Base-by-base conservation (phyloP, 2,329 filamentous ascomycete genomes). In the Aspergillus brasiliensis region DNA sequence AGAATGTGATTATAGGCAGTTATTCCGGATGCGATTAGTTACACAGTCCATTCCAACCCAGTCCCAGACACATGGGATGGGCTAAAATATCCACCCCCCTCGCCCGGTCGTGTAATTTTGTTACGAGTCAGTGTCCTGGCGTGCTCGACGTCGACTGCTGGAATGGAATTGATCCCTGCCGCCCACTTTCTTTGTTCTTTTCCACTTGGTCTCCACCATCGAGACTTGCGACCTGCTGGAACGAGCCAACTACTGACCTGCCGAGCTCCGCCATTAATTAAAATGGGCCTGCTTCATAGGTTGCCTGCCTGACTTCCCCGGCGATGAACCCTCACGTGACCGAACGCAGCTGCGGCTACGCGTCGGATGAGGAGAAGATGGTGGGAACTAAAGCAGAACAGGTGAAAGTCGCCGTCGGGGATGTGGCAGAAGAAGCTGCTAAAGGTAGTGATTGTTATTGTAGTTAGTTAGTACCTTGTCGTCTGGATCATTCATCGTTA, bases 271-370 rank as follows among this genome's bases (percentile, higher is more conserved):
- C 25, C 52, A 34, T 55, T 34, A 27, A 42, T 54, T 15, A 28
- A 55, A 55, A 55, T 17, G 11, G 25, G 25, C 25, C 19, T 17
- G 46, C 42, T 3, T 23, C 25, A 55, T 55, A 55, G 52, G 52
- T 25, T 46, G 42, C 8, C 25, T 46, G 23, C 25, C 42, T 25
- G 42, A 21, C 25, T 15, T 55, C 52, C 52, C 42, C 27, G 52
- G 42, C 38, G 34, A 53, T 40, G 19, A 46, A 31, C 23, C 31
- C 31, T 59, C 65, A 68, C 66, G 66, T 68, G 66, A 68, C 40
- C 19, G 49, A 61, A 31, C 25, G 31, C 54, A 52, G 55, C 63
- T 68, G 66, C 66, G 66, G 66, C 64, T 63, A 59, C 23, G 58
- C 61, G 56, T 59, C 15, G 59, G 61, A 55, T 52, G 56, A 61